Evolutionary conservation across 306 rosid genomes (phyloP).

Genomic region (Sophora flavescens): DNA sequence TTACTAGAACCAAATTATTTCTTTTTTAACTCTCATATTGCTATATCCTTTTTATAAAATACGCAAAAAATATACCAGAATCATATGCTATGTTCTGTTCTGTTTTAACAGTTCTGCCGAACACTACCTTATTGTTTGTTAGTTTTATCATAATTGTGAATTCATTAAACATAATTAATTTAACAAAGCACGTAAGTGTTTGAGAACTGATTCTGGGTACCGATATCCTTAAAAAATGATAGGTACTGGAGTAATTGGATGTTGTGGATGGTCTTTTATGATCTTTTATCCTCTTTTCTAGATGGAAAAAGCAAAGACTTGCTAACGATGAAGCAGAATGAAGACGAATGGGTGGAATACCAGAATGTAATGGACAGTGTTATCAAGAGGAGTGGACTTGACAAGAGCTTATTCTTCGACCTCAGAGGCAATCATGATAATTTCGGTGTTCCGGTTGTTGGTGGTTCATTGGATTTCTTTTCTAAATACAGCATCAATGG

Average conservation of each 20-base stretch:
- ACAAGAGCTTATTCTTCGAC: conserved; percentile 74
- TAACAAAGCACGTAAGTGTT: not conserved
- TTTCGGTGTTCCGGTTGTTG: conserved; percentile 80
- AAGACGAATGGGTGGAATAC: conserved; percentile 92
- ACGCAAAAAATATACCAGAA: no score
- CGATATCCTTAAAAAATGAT: no score
- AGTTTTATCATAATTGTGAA: not conserved
- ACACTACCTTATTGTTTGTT: not conserved
- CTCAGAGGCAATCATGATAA: conserved; percentile 91
- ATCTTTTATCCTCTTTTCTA: conserved; percentile 31
- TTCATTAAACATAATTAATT: no score
- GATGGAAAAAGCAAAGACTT: conserved; percentile 95
- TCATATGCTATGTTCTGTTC: no score
- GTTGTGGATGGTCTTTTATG: not conserved
- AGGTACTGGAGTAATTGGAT: no score
- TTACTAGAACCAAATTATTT: no score
- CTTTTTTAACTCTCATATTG: no score
- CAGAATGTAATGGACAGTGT: conserved; percentile 67
- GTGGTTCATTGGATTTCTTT: conserved; percentile 83
- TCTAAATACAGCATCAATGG: conserved; percentile 86
- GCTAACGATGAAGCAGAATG: conserved; percentile 85
- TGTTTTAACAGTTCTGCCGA: no score
- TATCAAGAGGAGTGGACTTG: conserved; percentile 71
- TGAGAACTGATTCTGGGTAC: not conserved
- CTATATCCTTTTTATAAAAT: no score